phyloP scores from a whole-genome alignment of 2,329 filamentous ascomycete species.

The Botrytis aclada region DNA sequence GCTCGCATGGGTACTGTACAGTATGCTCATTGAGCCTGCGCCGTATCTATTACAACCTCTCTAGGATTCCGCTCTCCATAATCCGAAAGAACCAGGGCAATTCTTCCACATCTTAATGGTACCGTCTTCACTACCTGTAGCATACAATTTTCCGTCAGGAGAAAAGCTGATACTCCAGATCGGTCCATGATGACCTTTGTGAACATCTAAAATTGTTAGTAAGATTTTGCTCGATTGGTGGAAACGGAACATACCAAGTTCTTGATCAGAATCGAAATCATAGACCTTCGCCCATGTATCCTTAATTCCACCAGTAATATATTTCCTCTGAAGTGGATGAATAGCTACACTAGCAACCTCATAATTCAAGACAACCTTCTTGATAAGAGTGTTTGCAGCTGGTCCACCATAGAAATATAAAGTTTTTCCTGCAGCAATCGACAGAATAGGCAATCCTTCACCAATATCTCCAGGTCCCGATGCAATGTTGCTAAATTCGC shows the following conservation, averaged over 20 bases:
- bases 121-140: conserved; percentile 93
- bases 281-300: conserved; percentile 98
- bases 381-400: conserved; percentile 68
- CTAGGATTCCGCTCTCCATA: conserved; percentile 46
- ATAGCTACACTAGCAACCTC: conserved; percentile 89
- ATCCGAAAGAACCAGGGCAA: conserved; percentile 61
- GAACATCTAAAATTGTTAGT: conserved; percentile 60
- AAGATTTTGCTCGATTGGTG: not conserved
- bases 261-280: conserved; percentile 77
- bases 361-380: conserved; percentile 74
- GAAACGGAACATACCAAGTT: conserved; percentile 58
- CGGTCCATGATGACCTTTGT: conserved; percentile 95
- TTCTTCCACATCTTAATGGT: conserved; percentile 92
- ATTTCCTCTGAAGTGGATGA: conserved; percentile 74
- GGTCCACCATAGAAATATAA: conserved; percentile 87
- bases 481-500: conserved; percentile 74
- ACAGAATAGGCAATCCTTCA: conserved; percentile 69
- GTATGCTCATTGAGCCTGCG: not conserved
- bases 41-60: not conserved
- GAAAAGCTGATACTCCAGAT: conserved; percentile 97
- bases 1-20: not conserved
- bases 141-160: conserved; percentile 92
- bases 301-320: conserved; percentile 85
- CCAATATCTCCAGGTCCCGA: conserved; percentile 61
- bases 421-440: conserved; percentile 89